Evolutionary conservation across 176 grass and related monocot species (phyloP), one percentile per base, ranked within the genome.

Genomic region (Dactylis glomerata): DNA sequence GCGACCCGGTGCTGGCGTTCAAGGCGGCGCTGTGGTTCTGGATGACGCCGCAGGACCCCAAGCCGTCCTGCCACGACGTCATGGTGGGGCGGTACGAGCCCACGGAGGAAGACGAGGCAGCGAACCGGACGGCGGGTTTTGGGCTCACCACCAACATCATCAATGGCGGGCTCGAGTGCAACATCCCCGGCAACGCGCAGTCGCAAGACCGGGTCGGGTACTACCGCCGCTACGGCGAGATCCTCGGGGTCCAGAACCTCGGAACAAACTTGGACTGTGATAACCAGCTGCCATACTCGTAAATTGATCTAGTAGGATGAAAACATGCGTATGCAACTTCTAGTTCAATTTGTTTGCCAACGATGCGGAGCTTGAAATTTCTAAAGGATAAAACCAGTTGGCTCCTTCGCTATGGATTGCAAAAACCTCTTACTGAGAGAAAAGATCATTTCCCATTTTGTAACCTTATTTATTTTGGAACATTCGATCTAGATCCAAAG

Each of bases 131-230:
- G n/a, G 78, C 82, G 0, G 95, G 92, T 0, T 93, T 91, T 32
- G 95, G 95, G 64, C 88, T 97, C 5, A 86, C 86, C 8, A 97
- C 95, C 20, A 97, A 97, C 75, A 92, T 97, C 69, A 88, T 97
- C 71, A 97, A 97, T 15, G 92, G 95, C 57, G 86, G 92, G 2
- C 79, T 97, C 55, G 95, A 97, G 75, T 97, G 95, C 78, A 77
- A 73, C 41, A 42, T 22, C 10, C 0, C 54, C 0, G 52, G 4
- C 23, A 73, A 84, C 1, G 40, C 87, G 13, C 73, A 76, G 66
- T 88, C 85, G 22, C 11, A 64, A 0, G 90, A 97, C 40, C 75
- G 92, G 70, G 86, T 97, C 64, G 92, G 92, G 0, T 97, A 81
- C 86, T 97, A 82, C 75, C 15, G 2, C 49, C 56, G 30, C 13